phyloP scores from a whole-genome alignment of 441 rosid genomes.

The Adansonia grandidieri region DNA sequence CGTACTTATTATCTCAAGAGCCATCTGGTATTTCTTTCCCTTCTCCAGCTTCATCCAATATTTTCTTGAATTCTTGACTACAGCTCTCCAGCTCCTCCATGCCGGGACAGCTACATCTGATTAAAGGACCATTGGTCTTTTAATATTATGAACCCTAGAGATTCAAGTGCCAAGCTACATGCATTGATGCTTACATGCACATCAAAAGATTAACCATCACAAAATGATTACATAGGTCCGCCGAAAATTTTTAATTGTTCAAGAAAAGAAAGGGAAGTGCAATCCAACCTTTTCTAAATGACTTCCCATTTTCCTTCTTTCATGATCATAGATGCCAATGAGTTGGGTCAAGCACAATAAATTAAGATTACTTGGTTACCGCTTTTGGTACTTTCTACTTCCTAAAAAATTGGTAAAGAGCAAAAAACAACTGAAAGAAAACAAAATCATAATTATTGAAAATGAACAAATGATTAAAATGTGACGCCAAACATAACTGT shows the following conservation, averaged over 20 bases:
- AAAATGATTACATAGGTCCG: not conserved
- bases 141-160: not conserved
- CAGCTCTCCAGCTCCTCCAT: slow-evolving; percentile 79
- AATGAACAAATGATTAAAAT: not conserved
- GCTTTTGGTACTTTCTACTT: not conserved
- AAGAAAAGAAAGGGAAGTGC: not conserved
- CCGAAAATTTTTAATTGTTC: not conserved
- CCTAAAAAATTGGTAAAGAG: not conserved
- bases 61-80: slow-evolving; percentile 68
- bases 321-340: slow-evolving; percentile 1
- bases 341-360: slow-evolving; percentile 1
- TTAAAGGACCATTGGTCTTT: slow-evolving; percentile 4
- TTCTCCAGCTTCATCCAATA: slow-evolving; percentile 77
- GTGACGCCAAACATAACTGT: not conserved
- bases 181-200: not conserved
- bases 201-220: not conserved
- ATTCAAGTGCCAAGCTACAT: not conserved
- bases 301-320: not conserved
- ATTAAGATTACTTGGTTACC: not conserved
- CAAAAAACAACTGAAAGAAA: not conserved
- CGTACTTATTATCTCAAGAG: slow-evolving; percentile 62
- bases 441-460: not conserved
- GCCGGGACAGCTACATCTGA: slow-evolving; percentile 83
- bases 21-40: slow-evolving; percentile 65
- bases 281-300: not conserved